These are phyloP conservation scores for Marasmius fiardii DNA, from an alignment of 1,284 basidiomycete genomes.

Conservation along the genomic window DNA sequence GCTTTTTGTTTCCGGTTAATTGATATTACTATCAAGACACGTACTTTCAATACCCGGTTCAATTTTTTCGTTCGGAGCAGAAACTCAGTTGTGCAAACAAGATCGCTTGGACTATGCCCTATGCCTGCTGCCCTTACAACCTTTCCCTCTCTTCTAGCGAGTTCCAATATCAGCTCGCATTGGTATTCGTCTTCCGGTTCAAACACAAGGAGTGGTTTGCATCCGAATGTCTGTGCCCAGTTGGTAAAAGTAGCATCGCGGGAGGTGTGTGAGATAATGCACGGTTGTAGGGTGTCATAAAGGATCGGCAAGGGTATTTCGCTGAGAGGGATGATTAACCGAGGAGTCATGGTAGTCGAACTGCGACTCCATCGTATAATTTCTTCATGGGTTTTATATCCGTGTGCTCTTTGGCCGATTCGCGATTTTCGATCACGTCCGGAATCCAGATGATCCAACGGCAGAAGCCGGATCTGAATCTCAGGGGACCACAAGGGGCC, in stretches of 20 bases:
- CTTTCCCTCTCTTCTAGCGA: slow-evolving; percentile 73
- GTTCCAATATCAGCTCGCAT: slow-evolving; percentile 78
- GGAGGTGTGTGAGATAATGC: slow-evolving; percentile 45
- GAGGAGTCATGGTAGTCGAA: slow-evolving; percentile 8
- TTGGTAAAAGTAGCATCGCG: slow-evolving; percentile 55
- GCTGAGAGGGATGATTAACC: slow-evolving; percentile 18
- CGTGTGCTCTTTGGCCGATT: not conserved
- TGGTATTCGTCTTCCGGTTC: slow-evolving; percentile 73
- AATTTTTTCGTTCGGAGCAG: slow-evolving; percentile 78
- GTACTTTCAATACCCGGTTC: slow-evolving; percentile 69
- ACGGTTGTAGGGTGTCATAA: slow-evolving; percentile 45
- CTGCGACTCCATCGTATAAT: slow-evolving; percentile 17
- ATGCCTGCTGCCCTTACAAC: slow-evolving; percentile 83
- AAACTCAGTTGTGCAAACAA: slow-evolving; percentile 84
- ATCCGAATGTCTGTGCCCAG: slow-evolving; percentile 70
- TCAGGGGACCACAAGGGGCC: not conserved
- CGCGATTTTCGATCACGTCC: not conserved
- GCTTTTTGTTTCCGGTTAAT: slow-evolving; percentile 9
- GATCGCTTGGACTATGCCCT: slow-evolving; percentile 91
- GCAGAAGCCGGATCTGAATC: slow-evolving; percentile 2
- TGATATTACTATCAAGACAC: slow-evolving; percentile 26
- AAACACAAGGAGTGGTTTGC: slow-evolving; percentile 69
- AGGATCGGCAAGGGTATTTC: slow-evolving; percentile 40
- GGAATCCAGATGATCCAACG: slow-evolving; percentile 2
- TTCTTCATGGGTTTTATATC: slow-evolving; percentile 24